Percentiles rank a stretch among this genome's conserved stretches.
Conservation (phyloP, 1,139 yeast species). For the Diutina ranongensis region DNA sequence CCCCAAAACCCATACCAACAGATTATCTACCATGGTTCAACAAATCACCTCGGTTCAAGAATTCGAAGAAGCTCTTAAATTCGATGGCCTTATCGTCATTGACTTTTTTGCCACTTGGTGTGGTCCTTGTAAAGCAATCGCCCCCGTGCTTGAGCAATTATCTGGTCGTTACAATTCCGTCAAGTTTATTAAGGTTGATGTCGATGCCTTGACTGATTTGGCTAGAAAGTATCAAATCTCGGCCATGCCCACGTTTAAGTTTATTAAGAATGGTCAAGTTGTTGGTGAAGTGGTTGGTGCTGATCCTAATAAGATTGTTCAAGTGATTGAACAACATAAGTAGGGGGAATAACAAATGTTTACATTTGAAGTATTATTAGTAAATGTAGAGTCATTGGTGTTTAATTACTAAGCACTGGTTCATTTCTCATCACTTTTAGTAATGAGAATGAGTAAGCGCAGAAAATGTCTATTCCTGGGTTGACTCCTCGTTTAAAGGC, state of each 20-base stretch:
- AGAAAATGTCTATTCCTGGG: too few relatives aligned
- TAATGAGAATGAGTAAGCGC: too few relatives aligned
- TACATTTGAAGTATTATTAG: too few relatives aligned
- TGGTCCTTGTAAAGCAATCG: slow-evolving; percentile 84
- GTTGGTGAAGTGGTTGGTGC: slow-evolving; percentile 77
- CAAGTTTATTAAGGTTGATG: slow-evolving; percentile 75
- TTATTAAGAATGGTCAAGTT: slow-evolving; percentile 66
- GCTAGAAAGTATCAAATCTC: slow-evolving; percentile 65
- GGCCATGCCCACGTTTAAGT: slow-evolving; percentile 84
- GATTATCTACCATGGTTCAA: slow-evolving; percentile 30
- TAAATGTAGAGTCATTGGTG: too few relatives aligned
- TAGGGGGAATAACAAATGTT: too few relatives aligned
- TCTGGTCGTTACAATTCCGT: slow-evolving; percentile 36
- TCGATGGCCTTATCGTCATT: slow-evolving; percentile 56
- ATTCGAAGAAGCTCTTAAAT: slow-evolving; percentile 46
- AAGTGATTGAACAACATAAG: slow-evolving; percentile 15
- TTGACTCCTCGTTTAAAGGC: too few relatives aligned
- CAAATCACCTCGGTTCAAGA: slow-evolving; percentile 38
- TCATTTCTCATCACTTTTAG: too few relatives aligned
- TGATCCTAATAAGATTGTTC: slow-evolving; percentile 71
- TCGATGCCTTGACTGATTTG: slow-evolving; percentile 63
- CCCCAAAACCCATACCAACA: background rate
- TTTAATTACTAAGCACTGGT: too few relatives aligned
- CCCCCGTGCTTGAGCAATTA: slow-evolving; percentile 66
- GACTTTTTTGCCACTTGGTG: slow-evolving; percentile 91